Evolutionary conservation across 2,329 filamentous ascomycete species (phyloP).

Genomic region (Aspergillus floridensis): DNA sequence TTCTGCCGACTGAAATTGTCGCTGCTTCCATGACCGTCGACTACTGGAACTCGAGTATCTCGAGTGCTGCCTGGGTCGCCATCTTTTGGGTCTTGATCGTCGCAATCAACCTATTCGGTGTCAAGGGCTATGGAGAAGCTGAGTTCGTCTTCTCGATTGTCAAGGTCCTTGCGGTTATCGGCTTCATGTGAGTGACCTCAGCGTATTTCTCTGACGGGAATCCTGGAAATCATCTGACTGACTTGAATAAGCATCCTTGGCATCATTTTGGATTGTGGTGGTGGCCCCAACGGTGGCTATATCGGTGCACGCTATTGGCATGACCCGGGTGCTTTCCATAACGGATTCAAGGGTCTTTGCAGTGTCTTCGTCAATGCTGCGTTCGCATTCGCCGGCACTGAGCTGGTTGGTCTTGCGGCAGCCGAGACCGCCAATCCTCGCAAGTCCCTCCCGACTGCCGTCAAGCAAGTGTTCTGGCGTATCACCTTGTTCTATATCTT

Average conservation of each 20-base stretch:
- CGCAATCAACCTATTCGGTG: conserved; percentile 80
- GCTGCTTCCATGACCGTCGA: conserved; percentile 79
- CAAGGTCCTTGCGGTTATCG: conserved; percentile 82
- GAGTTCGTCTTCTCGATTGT: conserved; percentile 85
- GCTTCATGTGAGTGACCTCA: conserved; percentile 67
- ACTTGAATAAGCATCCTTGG: conserved; percentile 65
- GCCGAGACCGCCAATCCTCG: conserved; percentile 58
- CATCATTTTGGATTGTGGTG: conserved; percentile 80
- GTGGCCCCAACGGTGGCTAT: conserved; percentile 69
- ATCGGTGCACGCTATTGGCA: conserved; percentile 78
- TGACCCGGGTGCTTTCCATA: conserved; percentile 71
- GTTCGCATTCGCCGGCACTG: conserved; percentile 62
- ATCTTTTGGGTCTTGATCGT: conserved; percentile 77
- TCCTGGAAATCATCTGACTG: conserved; percentile 7
- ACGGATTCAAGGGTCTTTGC: conserved; percentile 65
- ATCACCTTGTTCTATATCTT: conserved; percentile 89
- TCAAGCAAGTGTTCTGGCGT: conserved; percentile 95
- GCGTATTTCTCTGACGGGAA: background rate
- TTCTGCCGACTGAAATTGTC: conserved; percentile 81
- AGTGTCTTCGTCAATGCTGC: conserved; percentile 63
- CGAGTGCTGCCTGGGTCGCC: conserved; percentile 74
- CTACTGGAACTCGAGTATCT: conserved; percentile 68
- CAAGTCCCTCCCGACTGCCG: conserved; percentile 76
- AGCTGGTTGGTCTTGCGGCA: conserved; percentile 60
- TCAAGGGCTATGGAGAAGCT: conserved; percentile 84